Evolutionary conservation across 352 stramenopile genomes (phyloP).

Genomic region (Phytophthora sp.): DNA sequence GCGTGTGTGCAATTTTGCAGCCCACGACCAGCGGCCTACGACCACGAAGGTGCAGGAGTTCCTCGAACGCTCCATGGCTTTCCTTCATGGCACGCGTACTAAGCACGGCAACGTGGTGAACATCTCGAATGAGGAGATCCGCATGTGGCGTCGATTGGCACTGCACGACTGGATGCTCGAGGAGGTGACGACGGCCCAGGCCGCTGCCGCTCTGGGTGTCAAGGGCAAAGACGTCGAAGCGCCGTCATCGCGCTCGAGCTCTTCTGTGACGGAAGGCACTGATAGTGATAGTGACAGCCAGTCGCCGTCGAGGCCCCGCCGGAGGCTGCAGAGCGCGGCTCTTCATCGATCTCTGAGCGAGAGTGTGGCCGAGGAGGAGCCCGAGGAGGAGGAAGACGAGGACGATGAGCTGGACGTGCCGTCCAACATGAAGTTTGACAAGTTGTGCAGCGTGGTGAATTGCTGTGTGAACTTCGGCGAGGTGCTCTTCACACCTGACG

Average conservation of each 20-base stretch:
- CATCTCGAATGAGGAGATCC: constrained; percentile 85
- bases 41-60: constrained; percentile 79
- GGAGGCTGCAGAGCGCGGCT: constrained; percentile 23
- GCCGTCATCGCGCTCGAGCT: constrained; percentile 48
- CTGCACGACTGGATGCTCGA: constrained; percentile 70
- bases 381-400: constrained; percentile 42
- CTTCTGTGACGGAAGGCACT: constrained; percentile 55
- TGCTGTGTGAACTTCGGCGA: constrained; percentile 68
- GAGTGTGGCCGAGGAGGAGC: constrained; percentile 40
- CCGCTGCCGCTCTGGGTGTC: constrained; percentile 26
- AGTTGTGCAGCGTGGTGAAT: constrained; percentile 66
- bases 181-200: constrained; percentile 48
- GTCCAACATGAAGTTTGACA: constrained; percentile 44
- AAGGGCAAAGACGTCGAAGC: constrained; percentile 53
- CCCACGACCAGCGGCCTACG: constrained; percentile 74
- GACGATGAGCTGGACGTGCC: constrained; percentile 51
- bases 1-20: constrained; percentile 68
- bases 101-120: constrained; percentile 75
- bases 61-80: constrained; percentile 76
- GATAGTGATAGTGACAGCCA: constrained; percentile 66
- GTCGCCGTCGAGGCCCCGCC: constrained; percentile 6
- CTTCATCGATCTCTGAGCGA: constrained; percentile 36
- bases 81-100: constrained; percentile 66
- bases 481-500: constrained; percentile 53
- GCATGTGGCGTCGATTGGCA: constrained; percentile 77